Evolutionary conservation across 345 rosid species (phyloP).

Genomic region (Durio zibethinus): DNA sequence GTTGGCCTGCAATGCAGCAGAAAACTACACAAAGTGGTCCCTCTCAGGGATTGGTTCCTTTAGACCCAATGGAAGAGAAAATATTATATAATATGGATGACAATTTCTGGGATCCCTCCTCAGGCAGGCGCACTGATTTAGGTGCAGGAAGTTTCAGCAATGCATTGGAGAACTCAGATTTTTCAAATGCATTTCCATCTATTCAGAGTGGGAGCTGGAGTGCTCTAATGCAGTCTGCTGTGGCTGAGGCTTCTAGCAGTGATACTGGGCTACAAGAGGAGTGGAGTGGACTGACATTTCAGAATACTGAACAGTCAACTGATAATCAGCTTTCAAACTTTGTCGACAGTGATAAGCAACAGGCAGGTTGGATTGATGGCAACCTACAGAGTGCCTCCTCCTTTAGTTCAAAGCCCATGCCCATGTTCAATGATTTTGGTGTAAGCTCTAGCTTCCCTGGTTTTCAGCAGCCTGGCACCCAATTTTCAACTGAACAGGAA

Average conservation of each 20-base stretch:
- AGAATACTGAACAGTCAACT: constrained; percentile 43
- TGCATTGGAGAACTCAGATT: constrained; percentile 34
- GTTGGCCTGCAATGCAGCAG: constrained; percentile 41
- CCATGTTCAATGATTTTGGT: constrained; percentile 26
- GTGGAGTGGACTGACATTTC: constrained; percentile 69
- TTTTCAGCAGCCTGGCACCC: constrained; percentile 43
- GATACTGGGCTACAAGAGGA: constrained; percentile 63
- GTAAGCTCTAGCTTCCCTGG: constrained; percentile 43
- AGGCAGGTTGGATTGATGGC: constrained; percentile 43
- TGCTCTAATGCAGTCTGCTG: constrained; percentile 83
- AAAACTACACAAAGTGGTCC: constrained; percentile 29
- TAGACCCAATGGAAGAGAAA: constrained; percentile 85
- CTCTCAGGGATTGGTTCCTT: constrained; percentile 45
- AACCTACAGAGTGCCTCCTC: constrained; percentile 43
- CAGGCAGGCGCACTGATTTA: constrained; percentile 35
- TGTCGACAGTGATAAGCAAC: constrained; percentile 48
- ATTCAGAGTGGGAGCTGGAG: constrained; percentile 92
- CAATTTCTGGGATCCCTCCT: constrained; percentile 45
- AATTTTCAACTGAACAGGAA: constrained; percentile 30
- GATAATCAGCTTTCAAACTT: constrained; percentile 43
- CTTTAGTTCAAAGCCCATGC: constrained; percentile 31
- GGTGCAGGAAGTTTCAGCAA: constrained; percentile 47
- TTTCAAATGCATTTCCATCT: constrained; percentile 51
- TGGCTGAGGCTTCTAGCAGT: constrained; percentile 79
- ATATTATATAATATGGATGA: constrained; percentile 71